Evolutionary conservation across 768 basidiomycete species (phyloP).

Genomic region (Boletus rufocinnamomeus): DNA sequence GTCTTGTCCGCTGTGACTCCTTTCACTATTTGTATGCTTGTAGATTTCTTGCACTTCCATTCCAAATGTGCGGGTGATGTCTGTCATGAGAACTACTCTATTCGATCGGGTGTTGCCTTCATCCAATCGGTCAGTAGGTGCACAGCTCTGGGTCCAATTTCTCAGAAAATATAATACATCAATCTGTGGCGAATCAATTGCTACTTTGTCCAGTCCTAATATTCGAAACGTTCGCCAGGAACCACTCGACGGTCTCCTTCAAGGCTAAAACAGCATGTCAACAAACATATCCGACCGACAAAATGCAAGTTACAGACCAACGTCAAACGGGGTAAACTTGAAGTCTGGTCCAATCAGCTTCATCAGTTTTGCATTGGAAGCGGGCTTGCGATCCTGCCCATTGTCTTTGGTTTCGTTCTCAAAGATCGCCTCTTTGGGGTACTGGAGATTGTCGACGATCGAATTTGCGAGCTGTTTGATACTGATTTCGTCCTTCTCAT

Average conservation of each 20-base stretch:
- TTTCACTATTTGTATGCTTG: background rate
- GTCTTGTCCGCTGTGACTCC: background rate
- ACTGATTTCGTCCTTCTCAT: constrained; percentile 91
- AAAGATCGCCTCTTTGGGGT: constrained; percentile 76
- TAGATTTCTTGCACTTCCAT: background rate
- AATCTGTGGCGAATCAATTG: constrained; percentile 9
- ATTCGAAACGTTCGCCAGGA: constrained; percentile 75
- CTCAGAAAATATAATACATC: constrained; percentile 8
- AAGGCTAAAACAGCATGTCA: constrained; percentile 53
- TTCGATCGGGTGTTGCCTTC: background rate
- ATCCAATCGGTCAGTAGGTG: background rate
- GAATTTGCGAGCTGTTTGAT: constrained; percentile 89
- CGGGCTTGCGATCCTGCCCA: constrained; percentile 95
- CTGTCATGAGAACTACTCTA: background rate
- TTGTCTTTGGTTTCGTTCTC: constrained; percentile 70
- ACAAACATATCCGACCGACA: background rate
- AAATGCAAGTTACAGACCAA: constrained; percentile 48
- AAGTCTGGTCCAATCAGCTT: constrained; percentile 70
- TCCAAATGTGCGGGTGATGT: background rate
- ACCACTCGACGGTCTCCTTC: constrained; percentile 81
- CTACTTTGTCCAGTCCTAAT: constrained; percentile 57
- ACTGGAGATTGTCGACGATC: constrained; percentile 83
- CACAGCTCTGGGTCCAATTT: background rate
- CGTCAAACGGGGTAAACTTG: constrained; percentile 88
- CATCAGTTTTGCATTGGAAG: constrained; percentile 86